Conservation (phyloP, 139 green algal species). For the Chlorella sorokiniana region DNA sequence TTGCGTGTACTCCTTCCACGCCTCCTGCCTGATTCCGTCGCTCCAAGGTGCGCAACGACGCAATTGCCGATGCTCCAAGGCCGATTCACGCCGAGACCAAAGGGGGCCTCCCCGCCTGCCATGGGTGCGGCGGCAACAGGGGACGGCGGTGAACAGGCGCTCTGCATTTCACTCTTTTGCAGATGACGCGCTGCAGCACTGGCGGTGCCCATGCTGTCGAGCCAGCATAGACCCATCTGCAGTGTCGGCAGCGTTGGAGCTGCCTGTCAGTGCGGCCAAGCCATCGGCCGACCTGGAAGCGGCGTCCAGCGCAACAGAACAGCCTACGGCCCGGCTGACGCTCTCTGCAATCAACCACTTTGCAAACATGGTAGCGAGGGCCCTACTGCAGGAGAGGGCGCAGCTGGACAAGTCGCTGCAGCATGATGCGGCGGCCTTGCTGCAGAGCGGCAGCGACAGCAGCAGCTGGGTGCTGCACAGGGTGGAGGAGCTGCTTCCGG, state of each 20-base stretch:
- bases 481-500: constrained; percentile 5
- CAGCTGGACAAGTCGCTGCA: background rate
- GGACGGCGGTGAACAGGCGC: too few species aligned
- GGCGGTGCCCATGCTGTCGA: constrained; percentile 17
- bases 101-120: too few species aligned
- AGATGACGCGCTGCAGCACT: background rate
- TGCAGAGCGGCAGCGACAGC: background rate
- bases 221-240: background rate
- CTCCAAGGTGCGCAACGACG: background rate
- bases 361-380: background rate
- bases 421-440: background rate
- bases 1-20: background rate
- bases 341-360: background rate
- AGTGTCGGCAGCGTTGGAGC: background rate
- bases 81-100: too few species aligned
- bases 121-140: too few species aligned
- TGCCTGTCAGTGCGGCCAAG: background rate
- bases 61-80: too few species aligned
- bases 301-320: too few species aligned
- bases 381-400: background rate
- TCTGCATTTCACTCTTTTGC: background rate
- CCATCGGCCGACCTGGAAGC: background rate
- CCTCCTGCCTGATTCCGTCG: background rate
- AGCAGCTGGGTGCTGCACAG: background rate
- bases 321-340: too few species aligned